These are phyloP conservation scores for Pythium utonaiense DNA, from an alignment of 352 stramenopile genomes.

Conservation along the genomic window DNA sequence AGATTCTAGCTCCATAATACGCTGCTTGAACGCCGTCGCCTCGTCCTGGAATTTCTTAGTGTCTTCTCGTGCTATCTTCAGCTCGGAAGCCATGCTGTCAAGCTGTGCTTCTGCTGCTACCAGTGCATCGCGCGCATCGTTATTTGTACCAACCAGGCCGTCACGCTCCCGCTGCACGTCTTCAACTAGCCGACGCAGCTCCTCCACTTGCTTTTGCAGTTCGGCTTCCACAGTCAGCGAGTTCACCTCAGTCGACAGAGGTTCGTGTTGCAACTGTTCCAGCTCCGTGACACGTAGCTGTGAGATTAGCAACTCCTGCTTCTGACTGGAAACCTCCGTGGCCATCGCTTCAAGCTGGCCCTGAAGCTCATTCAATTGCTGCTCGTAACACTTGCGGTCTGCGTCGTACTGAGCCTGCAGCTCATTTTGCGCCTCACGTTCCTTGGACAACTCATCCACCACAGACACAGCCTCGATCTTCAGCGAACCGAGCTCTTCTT, in stretches of 20 bases:
- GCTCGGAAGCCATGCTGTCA: not conserved
- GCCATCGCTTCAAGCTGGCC: conserved; percentile 7
- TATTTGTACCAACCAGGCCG: conserved; percentile 7
- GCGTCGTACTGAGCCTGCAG: conserved; percentile 13
- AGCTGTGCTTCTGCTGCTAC: not conserved
- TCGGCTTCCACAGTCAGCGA: conserved; percentile 19
- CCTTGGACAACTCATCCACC: conserved; percentile 33
- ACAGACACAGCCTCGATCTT: conserved; percentile 25
- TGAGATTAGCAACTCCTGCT: conserved; percentile 27
- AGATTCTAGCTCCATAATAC: not conserved
- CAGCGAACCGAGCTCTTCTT: conserved; percentile 42
- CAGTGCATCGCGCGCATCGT: not conserved
- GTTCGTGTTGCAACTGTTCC: not conserved
- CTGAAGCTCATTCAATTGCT: conserved; percentile 11
- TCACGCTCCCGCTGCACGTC: conserved; percentile 5
- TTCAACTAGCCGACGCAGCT: conserved; percentile 18
- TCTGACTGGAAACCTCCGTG: conserved; percentile 7
- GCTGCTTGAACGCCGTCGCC: not conserved
- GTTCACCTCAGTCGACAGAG: not conserved
- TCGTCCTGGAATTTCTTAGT: not conserved
- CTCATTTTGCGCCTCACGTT: conserved; percentile 21
- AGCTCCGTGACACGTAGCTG: not conserved
- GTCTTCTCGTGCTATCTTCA: not conserved
- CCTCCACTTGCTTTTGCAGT: conserved; percentile 26
- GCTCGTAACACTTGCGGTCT: conserved; percentile 10